phyloP scores from a whole-genome alignment of 202 grass and related monocot genomes.

The Miscanthus sacchariflorus region DNA sequence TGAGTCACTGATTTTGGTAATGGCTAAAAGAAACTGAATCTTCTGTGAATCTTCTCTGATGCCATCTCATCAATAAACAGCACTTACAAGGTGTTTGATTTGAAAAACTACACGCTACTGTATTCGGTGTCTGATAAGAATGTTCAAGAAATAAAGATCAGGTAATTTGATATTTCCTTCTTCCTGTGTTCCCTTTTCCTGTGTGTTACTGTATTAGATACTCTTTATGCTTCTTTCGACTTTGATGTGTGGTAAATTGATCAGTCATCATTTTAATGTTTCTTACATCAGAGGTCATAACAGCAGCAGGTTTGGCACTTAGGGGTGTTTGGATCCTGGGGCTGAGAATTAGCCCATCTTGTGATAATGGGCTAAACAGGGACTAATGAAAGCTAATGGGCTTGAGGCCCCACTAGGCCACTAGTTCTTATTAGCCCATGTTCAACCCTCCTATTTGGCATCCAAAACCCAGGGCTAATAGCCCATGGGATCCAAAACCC shows the following conservation, averaged over 20 bases:
- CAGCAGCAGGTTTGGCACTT: background rate
- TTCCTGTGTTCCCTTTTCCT: no score
- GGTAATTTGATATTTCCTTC: slow-evolving; percentile 46
- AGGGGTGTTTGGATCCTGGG: background rate
- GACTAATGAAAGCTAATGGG: background rate
- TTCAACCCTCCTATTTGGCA: background rate
- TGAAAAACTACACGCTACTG: slow-evolving; percentile 89
- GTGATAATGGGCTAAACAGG: background rate
- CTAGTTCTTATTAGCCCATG: background rate
- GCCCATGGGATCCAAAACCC: background rate
- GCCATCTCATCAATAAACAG: slow-evolving; percentile 45
- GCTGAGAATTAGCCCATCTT: background rate
- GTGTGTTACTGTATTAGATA: background rate
- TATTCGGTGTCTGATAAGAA: slow-evolving; percentile 85
- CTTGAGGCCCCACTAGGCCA: background rate
- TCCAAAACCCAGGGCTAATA: background rate
- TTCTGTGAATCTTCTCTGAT: slow-evolving; percentile 29
- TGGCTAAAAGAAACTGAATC: slow-evolving; percentile 1
- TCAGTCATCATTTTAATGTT: slow-evolving; percentile 1
- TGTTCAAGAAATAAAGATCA: slow-evolving; percentile 98
- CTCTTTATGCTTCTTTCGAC: background rate
- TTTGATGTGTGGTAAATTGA: slow-evolving; percentile 10
- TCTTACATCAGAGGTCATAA: slow-evolving; percentile 7
- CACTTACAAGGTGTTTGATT: slow-evolving; percentile 96
- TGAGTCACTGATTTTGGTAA: slow-evolving; percentile 19